phyloP scores from a whole-genome alignment of 306 rosid genomes.

The Amphicarpaea edgeworthii region DNA sequence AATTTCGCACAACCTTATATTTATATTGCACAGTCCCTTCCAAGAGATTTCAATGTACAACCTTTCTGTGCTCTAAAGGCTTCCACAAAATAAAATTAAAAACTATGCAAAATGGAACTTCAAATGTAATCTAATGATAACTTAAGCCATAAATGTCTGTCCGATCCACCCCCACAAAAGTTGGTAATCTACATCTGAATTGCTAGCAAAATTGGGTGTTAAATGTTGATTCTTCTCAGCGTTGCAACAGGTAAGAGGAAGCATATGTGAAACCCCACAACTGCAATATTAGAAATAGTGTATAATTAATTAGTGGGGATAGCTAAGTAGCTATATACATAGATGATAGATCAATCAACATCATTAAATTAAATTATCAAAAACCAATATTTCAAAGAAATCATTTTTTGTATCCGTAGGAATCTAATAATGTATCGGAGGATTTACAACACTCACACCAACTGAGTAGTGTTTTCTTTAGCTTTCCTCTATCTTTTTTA shows the following conservation, averaged over 20 bases:
- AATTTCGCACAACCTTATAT: too few relatives aligned
- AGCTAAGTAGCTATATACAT: too few relatives aligned
- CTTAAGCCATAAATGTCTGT: not conserved
- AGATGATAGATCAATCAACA: not conserved
- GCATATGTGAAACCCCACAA: conserved; percentile 87
- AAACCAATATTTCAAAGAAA: not conserved
- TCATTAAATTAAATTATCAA: not conserved
- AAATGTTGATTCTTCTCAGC: not conserved
- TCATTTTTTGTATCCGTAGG: too few relatives aligned
- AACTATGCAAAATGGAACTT: conserved; percentile 12
- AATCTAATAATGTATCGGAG: too few relatives aligned
- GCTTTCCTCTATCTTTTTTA: not conserved
- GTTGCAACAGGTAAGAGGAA: conserved; percentile 59
- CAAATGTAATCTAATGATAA: not conserved
- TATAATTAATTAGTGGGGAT: not conserved
- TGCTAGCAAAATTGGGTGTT: conserved; percentile 5
- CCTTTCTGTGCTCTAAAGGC: too few relatives aligned
- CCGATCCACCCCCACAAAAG: not conserved
- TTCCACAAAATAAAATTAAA: not conserved
- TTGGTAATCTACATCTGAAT: not conserved
- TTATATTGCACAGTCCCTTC: too few relatives aligned
- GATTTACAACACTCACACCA: too few relatives aligned
- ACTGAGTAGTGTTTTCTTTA: not conserved
- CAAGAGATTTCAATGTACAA: too few relatives aligned
- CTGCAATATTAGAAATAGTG: conserved; percentile 57